Conservation (phyloP, 2,329 filamentous ascomycete genomes). For the Colletotrichum phormii region DNA sequence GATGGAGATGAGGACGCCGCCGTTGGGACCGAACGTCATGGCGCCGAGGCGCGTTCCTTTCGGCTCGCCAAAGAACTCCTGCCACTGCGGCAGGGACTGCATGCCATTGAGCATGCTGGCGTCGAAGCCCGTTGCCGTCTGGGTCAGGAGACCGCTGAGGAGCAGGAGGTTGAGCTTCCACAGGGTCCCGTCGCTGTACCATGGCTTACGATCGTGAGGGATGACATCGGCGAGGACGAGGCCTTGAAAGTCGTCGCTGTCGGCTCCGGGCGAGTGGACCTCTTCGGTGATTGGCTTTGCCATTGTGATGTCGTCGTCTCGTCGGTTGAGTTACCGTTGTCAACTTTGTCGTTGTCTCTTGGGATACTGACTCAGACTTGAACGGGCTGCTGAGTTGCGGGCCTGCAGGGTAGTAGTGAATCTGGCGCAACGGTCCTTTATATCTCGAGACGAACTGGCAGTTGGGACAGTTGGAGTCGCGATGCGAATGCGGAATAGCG, state of each 20-base stretch:
- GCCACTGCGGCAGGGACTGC: slow-evolving; percentile 47
- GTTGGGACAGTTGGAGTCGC: neutral
- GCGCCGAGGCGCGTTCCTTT: neutral
- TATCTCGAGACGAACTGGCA: neutral
- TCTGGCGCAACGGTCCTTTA: neutral
- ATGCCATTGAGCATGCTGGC: slow-evolving; percentile 48
- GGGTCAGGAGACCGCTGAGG: slow-evolving; percentile 45
- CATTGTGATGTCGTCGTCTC: neutral
- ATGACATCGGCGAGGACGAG: neutral
- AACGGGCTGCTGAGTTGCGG: neutral
- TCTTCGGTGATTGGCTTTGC: neutral
- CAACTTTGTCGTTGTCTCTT: neutral
- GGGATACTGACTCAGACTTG: neutral
- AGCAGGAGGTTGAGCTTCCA: slow-evolving; percentile 47
- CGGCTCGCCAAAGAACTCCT: slow-evolving; percentile 13
- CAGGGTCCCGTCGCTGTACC: slow-evolving; percentile 39
- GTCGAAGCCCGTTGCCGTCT: slow-evolving; percentile 47
- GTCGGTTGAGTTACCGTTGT: neutral
- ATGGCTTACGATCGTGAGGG: slow-evolving; percentile 27
- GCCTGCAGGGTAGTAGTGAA: neutral
- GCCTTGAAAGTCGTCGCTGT: neutral
- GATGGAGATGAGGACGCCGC: slow-evolving; percentile 44
- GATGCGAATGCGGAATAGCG: neutral
- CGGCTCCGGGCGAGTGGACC: neutral
- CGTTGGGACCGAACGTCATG: slow-evolving; percentile 1